Base-by-base conservation (phyloP, 805 yeast species). In the Dipodascopsis uninucleata region DNA sequence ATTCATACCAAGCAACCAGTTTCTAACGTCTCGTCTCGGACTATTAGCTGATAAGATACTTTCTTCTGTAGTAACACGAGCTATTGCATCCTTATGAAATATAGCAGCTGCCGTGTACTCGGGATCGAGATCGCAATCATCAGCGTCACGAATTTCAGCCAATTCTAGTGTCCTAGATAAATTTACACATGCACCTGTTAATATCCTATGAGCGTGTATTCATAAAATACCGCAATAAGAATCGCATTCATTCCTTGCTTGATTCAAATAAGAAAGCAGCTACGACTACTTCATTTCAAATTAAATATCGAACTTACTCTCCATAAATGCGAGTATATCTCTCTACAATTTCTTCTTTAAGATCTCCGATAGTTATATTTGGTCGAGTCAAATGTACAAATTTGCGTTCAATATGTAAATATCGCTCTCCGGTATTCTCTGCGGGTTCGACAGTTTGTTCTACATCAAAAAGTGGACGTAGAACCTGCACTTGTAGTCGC, bases 51-150 rank as follows among this genome's bases (percentile, higher is more conserved):
- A n/a, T n/a, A n/a, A n/a, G n/a, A n/a, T n/a, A n/a, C n/a, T n/a
- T n/a, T n/a, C n/a, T n/a, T n/a, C n/a, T n/a, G 17, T 14, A 10
- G 39, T 18, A 8, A 40, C 51, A 25, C 39, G 29, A 4, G 42
- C 26, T 8, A 38, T 33, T 12, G 35, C 31, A 20, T 41, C 51
- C 29, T 33, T 33, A 5, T 22, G 12, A 14, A 46, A 29, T 5
- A 47, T 38, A 7, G 24, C 24, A 4, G 39, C 21, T n/a, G 29
- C 44, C 5, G 28, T 28, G 23, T 47, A 47, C 6, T 39, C 47
- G 10, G 32, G 37, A 29, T 47, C 52, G 32, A 47, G 28, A 32
- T 47, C 52, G 20, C 44, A 47, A 5, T n/a, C n/a, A 35, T 18
- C 32, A 6, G 39, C 36, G 25, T 47, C 49, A 14, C 41, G 37